Evolutionary conservation across 2,329 filamentous ascomycete species (phyloP), one percentile per base, ranked within the genome.

Genomic region (Neonectria punicea): DNA sequence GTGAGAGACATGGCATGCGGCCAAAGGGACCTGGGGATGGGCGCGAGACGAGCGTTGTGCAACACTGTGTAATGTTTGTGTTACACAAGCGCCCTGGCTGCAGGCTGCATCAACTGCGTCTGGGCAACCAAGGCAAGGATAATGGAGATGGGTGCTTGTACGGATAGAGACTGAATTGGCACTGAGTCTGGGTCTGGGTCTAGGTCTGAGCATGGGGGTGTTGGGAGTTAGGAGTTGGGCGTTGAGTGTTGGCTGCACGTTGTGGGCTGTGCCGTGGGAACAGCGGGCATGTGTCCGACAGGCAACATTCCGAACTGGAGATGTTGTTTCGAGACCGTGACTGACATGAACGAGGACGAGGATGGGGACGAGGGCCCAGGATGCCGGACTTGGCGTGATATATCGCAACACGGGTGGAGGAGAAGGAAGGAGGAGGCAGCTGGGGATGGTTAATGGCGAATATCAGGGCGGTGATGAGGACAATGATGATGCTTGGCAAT

Each of bases 31-130:
- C 67, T 61, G 55, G 67, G 61, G 64, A 72, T 63, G 61, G 47
- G 67, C 59, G 36, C 69, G 71, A 71, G 73, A 75, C 68, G 70
- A 74, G 70, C 66, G 46, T 61, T 67, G 72, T 73, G 59, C 30
- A 66, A 69, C 67, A 57, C 55, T 49, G 64, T 66, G 67, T 58
- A 70, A 58, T 69, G 69, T 69, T 75, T 74, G 71, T 70, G 74
- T 73, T 53, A 61, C 72, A 70, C 65, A 65, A 65, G 47, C 54
- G 28, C 28, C 54, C 46, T 44, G 58, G 41, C 43, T 53, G 60
- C 59, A 67, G 61, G 55, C 57, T 66, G 65, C 61, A 63, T 63
- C 67, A 58, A 67, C 51, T 47, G 20, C 54, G 64, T 60, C 47
- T 49, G 51, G 54, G 36, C 36, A 44, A 59, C 44, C 22, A 44